phyloP scores from a whole-genome alignment of 768 basidiomycete genomes.

The Crucibulum laeve region DNA sequence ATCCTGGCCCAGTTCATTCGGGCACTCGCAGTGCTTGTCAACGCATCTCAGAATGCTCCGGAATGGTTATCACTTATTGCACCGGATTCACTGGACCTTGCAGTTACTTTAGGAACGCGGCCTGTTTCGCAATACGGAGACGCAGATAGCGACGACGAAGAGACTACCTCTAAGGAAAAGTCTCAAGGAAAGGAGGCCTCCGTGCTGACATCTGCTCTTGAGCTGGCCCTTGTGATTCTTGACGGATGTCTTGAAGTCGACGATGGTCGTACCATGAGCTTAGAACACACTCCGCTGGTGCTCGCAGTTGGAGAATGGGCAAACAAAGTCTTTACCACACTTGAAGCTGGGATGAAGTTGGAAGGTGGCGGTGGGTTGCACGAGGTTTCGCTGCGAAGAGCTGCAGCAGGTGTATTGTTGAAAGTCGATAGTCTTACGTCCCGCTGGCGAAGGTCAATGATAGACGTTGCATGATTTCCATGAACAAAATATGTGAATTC shows the following conservation, averaged over 20 bases:
- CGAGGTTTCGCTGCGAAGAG: slow-evolving; percentile 58
- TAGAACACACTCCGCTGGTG: slow-evolving; percentile 72
- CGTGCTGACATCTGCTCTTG: slow-evolving; percentile 71
- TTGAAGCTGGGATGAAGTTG: slow-evolving; percentile 63
- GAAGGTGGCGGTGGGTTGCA: slow-evolving; percentile 64
- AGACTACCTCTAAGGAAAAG: slow-evolving; percentile 23
- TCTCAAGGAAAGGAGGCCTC: slow-evolving; percentile 58
- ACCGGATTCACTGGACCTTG: slow-evolving; percentile 80
- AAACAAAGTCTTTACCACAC: slow-evolving; percentile 49
- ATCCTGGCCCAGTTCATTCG: slow-evolving; percentile 72
- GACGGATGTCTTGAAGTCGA: slow-evolving; percentile 77
- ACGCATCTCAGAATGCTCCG: slow-evolving; percentile 76
- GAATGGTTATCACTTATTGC: slow-evolving; percentile 80
- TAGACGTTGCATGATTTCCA: not conserved
- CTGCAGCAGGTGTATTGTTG: slow-evolving; percentile 76
- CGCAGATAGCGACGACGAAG: slow-evolving; percentile 28
- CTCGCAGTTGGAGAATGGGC: slow-evolving; percentile 83
- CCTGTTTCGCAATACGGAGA: slow-evolving; percentile 44
- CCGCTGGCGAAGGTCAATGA: slow-evolving; percentile 21
- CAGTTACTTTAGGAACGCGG: slow-evolving; percentile 70
- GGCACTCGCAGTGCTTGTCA: slow-evolving; percentile 74
- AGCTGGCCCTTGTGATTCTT: slow-evolving; percentile 71
- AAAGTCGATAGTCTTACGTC: slow-evolving; percentile 54
- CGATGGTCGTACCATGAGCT: slow-evolving; percentile 64
- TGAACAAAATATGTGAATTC: not conserved